phyloP scores from a whole-genome alignment of 257 asterid species.

The Solanum clarkiae region DNA sequence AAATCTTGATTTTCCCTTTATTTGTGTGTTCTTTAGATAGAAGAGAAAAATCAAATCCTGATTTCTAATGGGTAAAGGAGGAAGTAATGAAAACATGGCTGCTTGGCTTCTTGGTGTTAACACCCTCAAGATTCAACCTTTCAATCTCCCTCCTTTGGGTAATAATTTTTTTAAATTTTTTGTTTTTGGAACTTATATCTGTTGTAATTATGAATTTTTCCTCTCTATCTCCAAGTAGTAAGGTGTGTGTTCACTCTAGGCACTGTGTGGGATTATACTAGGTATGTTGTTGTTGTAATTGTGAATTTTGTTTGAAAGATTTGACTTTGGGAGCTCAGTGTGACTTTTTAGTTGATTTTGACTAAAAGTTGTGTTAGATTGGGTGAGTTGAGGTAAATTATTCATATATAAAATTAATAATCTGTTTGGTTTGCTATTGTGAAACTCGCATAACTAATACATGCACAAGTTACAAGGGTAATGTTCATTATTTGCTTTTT shows the following conservation, averaged over 20 bases:
- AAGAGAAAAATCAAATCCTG: neutral
- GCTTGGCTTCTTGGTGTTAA: conserved; percentile 91
- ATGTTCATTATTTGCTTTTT: too few species aligned
- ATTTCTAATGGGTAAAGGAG: conserved; percentile 59
- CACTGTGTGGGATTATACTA: neutral
- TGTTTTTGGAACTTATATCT: too few species aligned
- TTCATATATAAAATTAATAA: too few species aligned
- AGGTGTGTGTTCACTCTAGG: neutral
- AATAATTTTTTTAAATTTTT: neutral
- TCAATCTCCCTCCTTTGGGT: conserved; percentile 80
- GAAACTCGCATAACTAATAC: too few species aligned
- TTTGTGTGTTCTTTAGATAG: neutral
- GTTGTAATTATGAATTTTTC: neutral
- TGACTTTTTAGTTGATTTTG: neutral
- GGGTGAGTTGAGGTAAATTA: neutral
- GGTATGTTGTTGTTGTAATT: neutral
- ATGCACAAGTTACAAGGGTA: too few species aligned
- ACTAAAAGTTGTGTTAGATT: neutral
- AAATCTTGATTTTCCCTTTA: too few species aligned
- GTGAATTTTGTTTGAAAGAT: neutral
- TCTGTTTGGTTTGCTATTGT: too few species aligned
- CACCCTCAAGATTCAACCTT: conserved; percentile 75
- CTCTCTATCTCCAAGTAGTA: neutral
- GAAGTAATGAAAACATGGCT: conserved; percentile 73
- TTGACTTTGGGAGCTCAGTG: neutral